Base-by-base conservation (phyloP, 1,139 yeast species). In the Nakaseomyces kungkrabaensis region DNA sequence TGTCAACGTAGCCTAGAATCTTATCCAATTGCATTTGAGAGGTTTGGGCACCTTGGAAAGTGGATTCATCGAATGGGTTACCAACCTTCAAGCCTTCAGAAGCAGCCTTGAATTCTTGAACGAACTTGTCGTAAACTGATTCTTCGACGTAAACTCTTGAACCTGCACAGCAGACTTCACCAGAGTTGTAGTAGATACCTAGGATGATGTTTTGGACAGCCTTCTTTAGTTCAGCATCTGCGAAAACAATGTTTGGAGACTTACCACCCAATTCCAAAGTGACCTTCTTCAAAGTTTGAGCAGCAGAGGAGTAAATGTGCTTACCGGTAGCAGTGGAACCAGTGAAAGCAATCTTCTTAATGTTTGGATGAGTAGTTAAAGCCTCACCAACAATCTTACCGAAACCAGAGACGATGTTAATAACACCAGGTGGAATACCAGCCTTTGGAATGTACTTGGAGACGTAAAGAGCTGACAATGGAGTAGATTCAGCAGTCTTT, bases 151-250 rank as follows among this genome's bases (percentile, higher is more conserved):
- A 78, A 48, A 78, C 69, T 70, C 85, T 75, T 46, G 83, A 78
- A 61, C 83, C 83, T 38, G 84, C 84, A 61, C 79, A 77, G 65
- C 85, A 79, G 51, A 79, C 83, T 68, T 79, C 83, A 69, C 85
- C 85, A 50, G 82, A 75, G 68, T 79, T 79, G 72, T 69, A 78
- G 68, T 68, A 73, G 51, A 74, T 73, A 65, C 77, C 77, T 34
- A 66, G 53, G 47, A 72, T 63, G 54, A 73, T 67, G 59, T 72
- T 69, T 54, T 69, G 68, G 50, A 78, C 74, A 50, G 84, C 75
- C 44, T 59, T 60, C 37, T 72, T 70, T 50, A 78, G 54, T 56
- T 78, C 70, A 52, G 82, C 82, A 61, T 78, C 83, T 54, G 75
- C 69, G 57, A 79, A 78, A 47, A 79, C 75, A 52, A 79, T 74